Percentiles rank a stretch among this genome's conserved stretches.
Conservation (phyloP, 176 grass and related monocot species). For the Oryza glaberrima region DNA sequence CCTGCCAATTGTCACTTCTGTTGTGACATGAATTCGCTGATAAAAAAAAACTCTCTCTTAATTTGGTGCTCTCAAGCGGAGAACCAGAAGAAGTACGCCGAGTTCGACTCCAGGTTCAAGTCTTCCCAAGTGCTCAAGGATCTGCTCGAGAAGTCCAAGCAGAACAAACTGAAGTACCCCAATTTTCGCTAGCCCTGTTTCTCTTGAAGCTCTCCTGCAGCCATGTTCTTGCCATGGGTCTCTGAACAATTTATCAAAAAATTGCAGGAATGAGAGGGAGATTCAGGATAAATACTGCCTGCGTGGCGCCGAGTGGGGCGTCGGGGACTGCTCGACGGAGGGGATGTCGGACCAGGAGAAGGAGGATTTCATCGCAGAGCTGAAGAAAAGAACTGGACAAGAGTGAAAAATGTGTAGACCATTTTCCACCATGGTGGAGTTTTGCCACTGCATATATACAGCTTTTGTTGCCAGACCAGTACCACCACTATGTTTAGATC, state of each 20-base stretch:
- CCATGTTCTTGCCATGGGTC: neutral
- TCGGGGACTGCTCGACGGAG: constrained; percentile 88
- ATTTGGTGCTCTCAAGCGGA: constrained; percentile 48
- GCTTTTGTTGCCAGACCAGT: constrained; percentile 1
- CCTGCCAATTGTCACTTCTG: neutral
- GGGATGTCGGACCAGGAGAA: constrained; percentile 93
- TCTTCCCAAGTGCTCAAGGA: constrained; percentile 81
- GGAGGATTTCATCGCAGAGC: constrained; percentile 75
- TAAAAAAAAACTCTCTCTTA: neutral
- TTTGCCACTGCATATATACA: neutral
- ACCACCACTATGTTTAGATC: neutral
- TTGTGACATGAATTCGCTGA: neutral
- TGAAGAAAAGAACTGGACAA: constrained; percentile 68
- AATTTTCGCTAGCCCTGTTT: neutral
- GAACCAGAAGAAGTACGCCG: constrained; percentile 92
- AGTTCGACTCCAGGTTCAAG: constrained; percentile 81
- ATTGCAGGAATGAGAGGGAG: constrained; percentile 68
- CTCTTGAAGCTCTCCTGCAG: neutral
- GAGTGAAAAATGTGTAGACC: constrained; percentile 32
- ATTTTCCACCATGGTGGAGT: neutral
- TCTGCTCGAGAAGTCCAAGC: constrained; percentile 83
- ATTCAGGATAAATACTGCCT: constrained; percentile 97
- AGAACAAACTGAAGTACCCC: constrained; percentile 77
- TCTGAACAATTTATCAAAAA: neutral
- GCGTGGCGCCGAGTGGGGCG: constrained; percentile 90